Percentiles rank a stretch among this genome's conserved stretches.
phyloP scores from a whole-genome alignment of 306 rosid species.

The Lotus japonicus region DNA sequence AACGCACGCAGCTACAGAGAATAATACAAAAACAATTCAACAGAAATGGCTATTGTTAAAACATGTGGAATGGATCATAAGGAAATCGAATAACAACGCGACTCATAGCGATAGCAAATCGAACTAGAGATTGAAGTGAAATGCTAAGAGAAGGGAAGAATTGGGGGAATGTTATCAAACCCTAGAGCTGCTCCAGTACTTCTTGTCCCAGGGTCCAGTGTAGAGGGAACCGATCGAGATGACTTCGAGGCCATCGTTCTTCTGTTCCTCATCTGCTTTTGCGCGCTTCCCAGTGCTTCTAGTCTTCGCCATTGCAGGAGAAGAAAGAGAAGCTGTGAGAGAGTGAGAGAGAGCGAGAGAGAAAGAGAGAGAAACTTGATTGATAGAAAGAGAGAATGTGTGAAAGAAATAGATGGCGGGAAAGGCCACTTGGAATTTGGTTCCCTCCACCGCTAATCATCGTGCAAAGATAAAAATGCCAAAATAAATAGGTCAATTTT shows the following conservation, averaged over 20 bases:
- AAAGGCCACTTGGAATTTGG: no score
- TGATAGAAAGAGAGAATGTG: no score
- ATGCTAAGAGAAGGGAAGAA: neutral
- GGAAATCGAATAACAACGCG: neutral
- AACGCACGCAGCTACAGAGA: neutral
- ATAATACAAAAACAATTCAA: neutral
- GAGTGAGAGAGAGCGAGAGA: neutral
- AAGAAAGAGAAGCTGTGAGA: neutral
- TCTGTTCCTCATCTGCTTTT: constrained; percentile 15
- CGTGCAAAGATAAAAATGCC: no score
- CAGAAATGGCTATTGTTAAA: neutral
- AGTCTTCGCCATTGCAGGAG: constrained; percentile 26
- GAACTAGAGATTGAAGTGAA: neutral
- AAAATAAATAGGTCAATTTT: no score
- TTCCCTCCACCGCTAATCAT: no score
- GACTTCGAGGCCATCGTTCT: constrained; percentile 58
- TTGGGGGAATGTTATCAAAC: constrained; percentile 34
- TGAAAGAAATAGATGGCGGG: no score
- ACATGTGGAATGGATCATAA: neutral
- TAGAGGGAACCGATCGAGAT: constrained; percentile 73
- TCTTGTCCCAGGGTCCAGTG: constrained; percentile 78
- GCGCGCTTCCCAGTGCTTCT: constrained; percentile 15
- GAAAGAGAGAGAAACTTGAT: no score
- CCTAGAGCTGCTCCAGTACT: constrained; percentile 94
- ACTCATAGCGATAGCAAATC: neutral